Evolutionary conservation across 495 filamentous ascomycete genomes (phyloP).

Genomic region (Aspergillus mulundensis): DNA sequence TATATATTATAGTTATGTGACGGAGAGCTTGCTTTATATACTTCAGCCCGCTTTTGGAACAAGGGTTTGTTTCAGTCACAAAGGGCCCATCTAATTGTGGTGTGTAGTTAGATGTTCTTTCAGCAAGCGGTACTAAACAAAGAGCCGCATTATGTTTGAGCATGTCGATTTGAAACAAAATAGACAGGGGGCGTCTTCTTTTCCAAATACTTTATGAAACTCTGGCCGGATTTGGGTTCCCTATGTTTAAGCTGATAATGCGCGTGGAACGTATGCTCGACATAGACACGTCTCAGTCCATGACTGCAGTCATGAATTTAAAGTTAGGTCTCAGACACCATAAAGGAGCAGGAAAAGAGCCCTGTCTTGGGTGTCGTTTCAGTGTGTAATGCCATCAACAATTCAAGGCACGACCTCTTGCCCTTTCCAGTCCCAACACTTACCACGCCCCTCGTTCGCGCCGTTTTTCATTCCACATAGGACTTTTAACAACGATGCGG

Average conservation of each 20-base stretch:
- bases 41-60: not conserved
- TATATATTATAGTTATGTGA: not conserved
- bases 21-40: not conserved
- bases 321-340: too few relatives aligned
- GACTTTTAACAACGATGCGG: slow-evolving; percentile 54
- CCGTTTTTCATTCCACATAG: slow-evolving; percentile 16
- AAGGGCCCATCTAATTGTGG: not conserved
- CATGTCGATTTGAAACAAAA: not conserved
- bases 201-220: too few relatives aligned
- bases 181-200: too few relatives aligned
- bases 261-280: too few relatives aligned
- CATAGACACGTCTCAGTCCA: too few relatives aligned
- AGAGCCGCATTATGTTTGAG: not conserved
- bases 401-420: slow-evolving; percentile 61
- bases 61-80: not conserved
- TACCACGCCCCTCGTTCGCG: slow-evolving; percentile 51
- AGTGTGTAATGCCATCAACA: not conserved
- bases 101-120: not conserved
- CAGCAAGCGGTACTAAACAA: not conserved
- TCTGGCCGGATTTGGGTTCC: too few relatives aligned
- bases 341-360: too few relatives aligned
- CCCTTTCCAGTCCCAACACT: slow-evolving; percentile 76
- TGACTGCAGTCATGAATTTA: too few relatives aligned
- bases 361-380: not conserved
- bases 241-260: too few relatives aligned